phyloP scores from a whole-genome alignment of 768 basidiomycete species.

The Butyriboletus loyo region DNA sequence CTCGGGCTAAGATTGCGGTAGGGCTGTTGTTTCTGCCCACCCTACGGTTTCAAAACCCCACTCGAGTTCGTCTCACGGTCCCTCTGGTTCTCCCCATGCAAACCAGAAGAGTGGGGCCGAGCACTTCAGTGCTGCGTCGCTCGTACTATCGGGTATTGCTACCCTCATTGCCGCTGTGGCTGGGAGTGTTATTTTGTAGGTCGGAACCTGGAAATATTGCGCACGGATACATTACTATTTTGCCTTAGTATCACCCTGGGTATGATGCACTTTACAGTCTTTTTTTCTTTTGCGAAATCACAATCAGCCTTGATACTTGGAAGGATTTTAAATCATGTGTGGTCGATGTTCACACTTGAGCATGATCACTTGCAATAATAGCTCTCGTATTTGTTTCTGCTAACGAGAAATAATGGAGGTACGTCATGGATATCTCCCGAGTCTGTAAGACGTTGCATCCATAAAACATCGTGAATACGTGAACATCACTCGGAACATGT shows the following conservation, averaged over 20 bases:
- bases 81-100: slow-evolving; percentile 24
- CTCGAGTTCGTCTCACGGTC: slow-evolving; percentile 6
- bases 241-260: not conserved
- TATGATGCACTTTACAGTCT: slow-evolving; percentile 1
- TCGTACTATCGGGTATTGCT: slow-evolving; percentile 23
- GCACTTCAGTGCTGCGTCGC: slow-evolving; percentile 21
- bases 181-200: slow-evolving; percentile 23
- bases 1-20: slow-evolving; percentile 1
- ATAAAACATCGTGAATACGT: slow-evolving; percentile 15
- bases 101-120: slow-evolving; percentile 35
- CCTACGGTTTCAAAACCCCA: not conserved
- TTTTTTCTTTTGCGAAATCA: slow-evolving; percentile 1
- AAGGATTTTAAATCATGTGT: not conserved
- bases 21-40: slow-evolving; percentile 2
- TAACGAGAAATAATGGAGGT: not conserved
- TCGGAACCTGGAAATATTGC: not conserved
- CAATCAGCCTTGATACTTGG: not conserved
- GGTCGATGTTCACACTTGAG: not conserved
- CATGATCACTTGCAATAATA: not conserved
- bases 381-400: not conserved
- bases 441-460: not conserved
- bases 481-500: slow-evolving; percentile 4
- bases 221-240: slow-evolving; percentile 13
- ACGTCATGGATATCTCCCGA: not conserved
- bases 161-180: slow-evolving; percentile 21